phyloP scores from a whole-genome alignment of 768 basidiomycete genomes.

The Butyriboletus loyo region DNA sequence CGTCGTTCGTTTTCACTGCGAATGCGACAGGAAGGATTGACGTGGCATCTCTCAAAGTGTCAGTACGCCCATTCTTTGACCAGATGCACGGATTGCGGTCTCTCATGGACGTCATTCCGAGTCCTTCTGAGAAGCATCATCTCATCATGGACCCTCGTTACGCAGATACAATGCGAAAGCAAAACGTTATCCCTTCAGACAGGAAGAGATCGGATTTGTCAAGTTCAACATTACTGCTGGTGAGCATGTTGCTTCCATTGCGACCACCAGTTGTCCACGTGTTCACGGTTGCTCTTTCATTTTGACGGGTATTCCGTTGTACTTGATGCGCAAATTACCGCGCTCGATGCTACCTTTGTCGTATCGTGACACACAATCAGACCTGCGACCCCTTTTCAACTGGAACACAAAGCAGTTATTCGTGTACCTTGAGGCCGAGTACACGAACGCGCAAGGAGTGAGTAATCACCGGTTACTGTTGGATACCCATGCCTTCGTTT shows the following conservation, averaged over 20 bases:
- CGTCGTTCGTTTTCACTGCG: conserved; percentile 63
- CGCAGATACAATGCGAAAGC: conserved; percentile 46
- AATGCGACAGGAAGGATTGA: conserved; percentile 55
- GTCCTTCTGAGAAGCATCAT: conserved; percentile 4
- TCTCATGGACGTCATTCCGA: conserved; percentile 9
- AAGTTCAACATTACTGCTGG: conserved; percentile 82
- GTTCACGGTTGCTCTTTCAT: conserved; percentile 29
- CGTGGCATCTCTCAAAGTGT: conserved; percentile 77
- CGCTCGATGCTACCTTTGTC: conserved; percentile 2
- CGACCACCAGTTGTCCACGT: conserved; percentile 11
- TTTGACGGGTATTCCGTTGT: too few species aligned
- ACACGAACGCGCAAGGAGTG: conserved; percentile 69
- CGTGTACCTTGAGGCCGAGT: conserved; percentile 83
- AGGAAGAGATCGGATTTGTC: conserved; percentile 77
- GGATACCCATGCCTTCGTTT: conserved; percentile 4
- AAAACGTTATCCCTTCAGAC: conserved; percentile 53
- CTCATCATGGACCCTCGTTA: conserved; percentile 11
- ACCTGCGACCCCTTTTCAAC: conserved; percentile 79
- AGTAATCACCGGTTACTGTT: conserved; percentile 28
- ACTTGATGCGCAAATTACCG: too few species aligned
- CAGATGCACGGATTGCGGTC: conserved; percentile 1
- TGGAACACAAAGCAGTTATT: conserved; percentile 99
- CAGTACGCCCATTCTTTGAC: conserved; percentile 27
- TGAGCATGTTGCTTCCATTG: conserved; percentile 38
- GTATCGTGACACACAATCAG: conserved; percentile 36